Evolutionary conservation across 2,329 filamentous ascomycete species (phyloP).

Genomic region (Alternaria triticimaculans): DNA sequence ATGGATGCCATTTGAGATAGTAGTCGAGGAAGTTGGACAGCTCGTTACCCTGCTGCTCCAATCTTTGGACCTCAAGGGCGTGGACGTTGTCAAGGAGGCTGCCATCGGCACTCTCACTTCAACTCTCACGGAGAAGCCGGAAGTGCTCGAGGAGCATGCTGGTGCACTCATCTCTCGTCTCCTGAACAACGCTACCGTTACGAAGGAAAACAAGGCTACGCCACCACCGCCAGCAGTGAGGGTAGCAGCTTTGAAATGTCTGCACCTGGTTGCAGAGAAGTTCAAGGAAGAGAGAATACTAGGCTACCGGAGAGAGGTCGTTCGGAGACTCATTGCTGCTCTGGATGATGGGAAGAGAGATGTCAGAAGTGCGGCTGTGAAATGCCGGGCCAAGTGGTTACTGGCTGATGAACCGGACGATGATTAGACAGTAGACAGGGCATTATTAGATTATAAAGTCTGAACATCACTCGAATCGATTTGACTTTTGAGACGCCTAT

Average conservation of each 20-base stretch:
- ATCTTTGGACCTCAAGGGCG: conserved; percentile 62
- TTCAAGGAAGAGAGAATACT: conserved; percentile 61
- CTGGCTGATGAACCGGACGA: conserved; percentile 66
- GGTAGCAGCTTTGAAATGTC: conserved; percentile 56
- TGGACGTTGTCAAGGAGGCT: conserved; percentile 63
- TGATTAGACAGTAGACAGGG: conserved; percentile 20
- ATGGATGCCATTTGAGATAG: conserved; percentile 65
- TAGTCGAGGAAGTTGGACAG: conserved; percentile 64
- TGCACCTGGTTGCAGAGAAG: conserved; percentile 56
- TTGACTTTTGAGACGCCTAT: conserved; percentile 10
- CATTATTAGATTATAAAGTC: no score
- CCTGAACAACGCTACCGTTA: conserved; percentile 52
- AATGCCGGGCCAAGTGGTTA: conserved; percentile 67
- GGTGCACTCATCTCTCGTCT: conserved; percentile 64
- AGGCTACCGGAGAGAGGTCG: conserved; percentile 63
- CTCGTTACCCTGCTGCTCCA: conserved; percentile 68
- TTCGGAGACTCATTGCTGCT: conserved; percentile 60
- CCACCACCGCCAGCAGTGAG: conserved; percentile 50
- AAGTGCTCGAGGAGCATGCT: conserved; percentile 61
- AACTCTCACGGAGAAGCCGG: conserved; percentile 64
- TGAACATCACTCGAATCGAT: neutral
- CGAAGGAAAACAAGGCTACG: conserved; percentile 16
- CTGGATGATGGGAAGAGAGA: conserved; percentile 69
- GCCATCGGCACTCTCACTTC: conserved; percentile 66
- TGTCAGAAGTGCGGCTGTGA: conserved; percentile 68